Evolutionary conservation across 2,329 filamentous ascomycete genomes (phyloP).

Genomic region (Neopestalotiopsis sp.): DNA sequence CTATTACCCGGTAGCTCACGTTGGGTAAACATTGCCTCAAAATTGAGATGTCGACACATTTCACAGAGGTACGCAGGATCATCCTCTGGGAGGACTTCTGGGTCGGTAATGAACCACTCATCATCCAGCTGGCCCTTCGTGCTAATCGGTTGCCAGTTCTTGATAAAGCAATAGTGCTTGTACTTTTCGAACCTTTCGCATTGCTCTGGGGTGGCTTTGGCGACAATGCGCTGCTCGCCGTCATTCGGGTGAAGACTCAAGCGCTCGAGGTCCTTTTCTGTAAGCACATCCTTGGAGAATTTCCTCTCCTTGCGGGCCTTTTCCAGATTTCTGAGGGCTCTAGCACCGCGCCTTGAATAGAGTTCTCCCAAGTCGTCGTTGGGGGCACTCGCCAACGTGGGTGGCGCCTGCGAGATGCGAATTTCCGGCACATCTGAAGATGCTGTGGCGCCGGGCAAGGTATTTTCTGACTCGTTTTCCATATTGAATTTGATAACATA

Average conservation of each 20-base stretch:
- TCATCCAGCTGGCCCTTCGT: background rate
- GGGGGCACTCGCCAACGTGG: too few relatives aligned
- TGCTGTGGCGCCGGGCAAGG: too few relatives aligned
- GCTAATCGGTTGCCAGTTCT: background rate
- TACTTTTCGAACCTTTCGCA: background rate
- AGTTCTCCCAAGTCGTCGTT: too few relatives aligned
- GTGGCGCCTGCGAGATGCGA: too few relatives aligned
- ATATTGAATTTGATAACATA: too few relatives aligned
- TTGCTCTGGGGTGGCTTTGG: background rate
- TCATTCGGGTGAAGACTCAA: background rate
- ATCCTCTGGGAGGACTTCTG: background rate
- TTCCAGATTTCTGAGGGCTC: slow-evolving; percentile 29
- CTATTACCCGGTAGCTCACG: background rate
- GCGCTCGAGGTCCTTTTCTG: background rate
- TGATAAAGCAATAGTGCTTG: background rate
- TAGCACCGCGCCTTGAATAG: slow-evolving; percentile 29
- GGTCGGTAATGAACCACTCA: slow-evolving; percentile 2
- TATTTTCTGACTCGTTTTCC: too few relatives aligned
- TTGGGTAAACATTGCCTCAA: background rate
- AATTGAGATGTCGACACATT: slow-evolving; percentile 1
- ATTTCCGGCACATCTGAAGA: too few relatives aligned
- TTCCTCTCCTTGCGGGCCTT: background rate
- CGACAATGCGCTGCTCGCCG: background rate
- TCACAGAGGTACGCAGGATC: slow-evolving; percentile 3
- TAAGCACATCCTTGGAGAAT: background rate